Base-by-base conservation (phyloP, 2,329 filamentous ascomycete species). In the Cytospora schulzeri region DNA sequence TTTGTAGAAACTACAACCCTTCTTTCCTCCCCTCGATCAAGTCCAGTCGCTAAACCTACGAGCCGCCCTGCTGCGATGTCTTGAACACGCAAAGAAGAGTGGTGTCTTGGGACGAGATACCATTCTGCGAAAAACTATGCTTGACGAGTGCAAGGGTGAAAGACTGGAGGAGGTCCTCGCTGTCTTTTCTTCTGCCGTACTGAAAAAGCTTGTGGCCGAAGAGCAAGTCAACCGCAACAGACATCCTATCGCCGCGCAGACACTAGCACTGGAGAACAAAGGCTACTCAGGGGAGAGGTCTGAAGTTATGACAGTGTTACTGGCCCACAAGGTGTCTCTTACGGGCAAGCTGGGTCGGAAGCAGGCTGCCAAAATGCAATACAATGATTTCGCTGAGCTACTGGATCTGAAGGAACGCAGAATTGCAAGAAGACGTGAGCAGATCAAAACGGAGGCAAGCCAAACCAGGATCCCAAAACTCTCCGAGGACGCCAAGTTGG, bases 71-170 rank as follows among this genome's bases (percentile, higher is more conserved):
- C 90, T 93, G 71, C 87, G 92, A 75, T 88, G 85, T 69, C 85
- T 99, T 61, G 91, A 94, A 68, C 89, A 92, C 59, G 81, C 92
- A 66, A 98, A 98, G 80, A 96, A 96, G 79, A 91, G 87, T 78
- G 93, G 93, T 33, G 81, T 89, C 0, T 81, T 98, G 11, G 91
- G 92, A 3, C 84, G 91, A 57, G 93, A 97, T 72, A 85, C 86
- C 0, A 85, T 96, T 0, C 78, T 98, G 35, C 87, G 95, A 59
- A 97, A 97, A 79, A 96, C 92, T 0, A 97, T 97, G 91, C 81
- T 99, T 59, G 95, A 99, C 73, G 94, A 99, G 71, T 99, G 95
- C 78, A 93, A 91, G 69, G 94, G 94, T 7, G 93, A 97, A 62
- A 89, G 92, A 68, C 86, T 98, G 62, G 93, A 93, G 73, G 95